These are phyloP conservation scores for Globisporangium okanoganense DNA, from an alignment of 352 stramenopile genomes.

Conservation along the genomic window DNA sequence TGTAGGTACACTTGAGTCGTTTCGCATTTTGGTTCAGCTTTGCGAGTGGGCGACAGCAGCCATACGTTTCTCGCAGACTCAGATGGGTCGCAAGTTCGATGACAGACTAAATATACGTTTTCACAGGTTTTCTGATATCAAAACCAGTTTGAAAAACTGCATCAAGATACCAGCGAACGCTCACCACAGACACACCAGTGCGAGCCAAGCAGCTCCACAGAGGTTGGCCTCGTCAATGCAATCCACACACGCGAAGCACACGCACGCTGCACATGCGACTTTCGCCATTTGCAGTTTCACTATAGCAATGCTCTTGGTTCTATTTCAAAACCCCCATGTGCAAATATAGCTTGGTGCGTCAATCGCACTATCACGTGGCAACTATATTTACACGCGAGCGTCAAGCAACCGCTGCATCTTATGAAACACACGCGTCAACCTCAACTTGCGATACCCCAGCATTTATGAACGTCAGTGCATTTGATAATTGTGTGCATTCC, in stretches of 20 bases:
- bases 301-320: neutral
- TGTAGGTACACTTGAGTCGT: conserved; percentile 7
- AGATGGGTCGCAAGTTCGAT: conserved; percentile 1
- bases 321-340: too few relatives aligned
- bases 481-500: neutral
- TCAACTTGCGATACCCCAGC: conserved; percentile 5
- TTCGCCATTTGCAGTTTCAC: neutral
- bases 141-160: too few relatives aligned
- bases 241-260: too few relatives aligned
- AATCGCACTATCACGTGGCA: too few relatives aligned
- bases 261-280: too few relatives aligned
- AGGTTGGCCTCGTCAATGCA: neutral
- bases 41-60: conserved; percentile 9
- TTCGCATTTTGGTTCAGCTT: conserved; percentile 16
- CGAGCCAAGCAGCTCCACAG: too few relatives aligned
- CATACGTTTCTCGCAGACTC: conserved; percentile 11
- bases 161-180: too few relatives aligned
- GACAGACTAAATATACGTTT: neutral
- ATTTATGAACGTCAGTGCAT: neutral
- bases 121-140: neutral
- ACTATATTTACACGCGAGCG: too few relatives aligned
- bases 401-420: too few relatives aligned
- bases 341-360: too few relatives aligned
- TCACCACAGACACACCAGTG: too few relatives aligned
- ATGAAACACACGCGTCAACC: neutral